Evolutionary conservation across 345 rosid genomes (phyloP), one percentile per base, ranked within the genome.

Genomic region (Citrus sp.): DNA sequence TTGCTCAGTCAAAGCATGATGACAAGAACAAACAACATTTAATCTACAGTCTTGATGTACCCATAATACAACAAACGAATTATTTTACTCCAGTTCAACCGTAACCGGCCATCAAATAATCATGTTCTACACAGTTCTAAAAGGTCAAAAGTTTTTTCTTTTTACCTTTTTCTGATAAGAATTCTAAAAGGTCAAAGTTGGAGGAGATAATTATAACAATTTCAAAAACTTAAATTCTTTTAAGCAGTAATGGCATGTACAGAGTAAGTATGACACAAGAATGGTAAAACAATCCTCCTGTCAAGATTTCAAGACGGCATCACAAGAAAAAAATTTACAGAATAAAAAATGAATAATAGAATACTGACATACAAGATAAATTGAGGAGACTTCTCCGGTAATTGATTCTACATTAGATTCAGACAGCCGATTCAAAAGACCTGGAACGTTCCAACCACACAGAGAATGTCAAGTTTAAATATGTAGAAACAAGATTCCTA

Each of bases 331-430:
- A 61, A 61, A 18, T 25, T 7, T 27, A 9, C 2, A 61, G 37
- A 61, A 60, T 64, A 21, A 13, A 22, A 30, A 62, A 51, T 70
- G 8, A 64, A 64, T 16, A 62, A 42, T 32, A 67, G 14, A 75
- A 75, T 51, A 64, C 78, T 51, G 79, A 77, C 93, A 46, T 89
- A 96, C 98, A 28, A 79, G 86, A 81, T 87, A 88, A 75, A 96
- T 86, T 67, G 87, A 78, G 67, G 97, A 83, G 82, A 91, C 87
- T 75, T 94, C 97, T 66, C 88, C 92, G 0, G 98, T 91, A 75
- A 94, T 77, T 74, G 97, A 88, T 82, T 96, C 99, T 78, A 92
- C 90, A 73, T 96, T 94, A 49, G 96, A 88, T 86, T 96, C 99
- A 63, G 92, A 88, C 72, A 94, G 79, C 89, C 87, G 92, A 84